Base-by-base conservation (phyloP, 2,329 filamentous ascomycete genomes). In the Aspergillus novofumigatus region DNA sequence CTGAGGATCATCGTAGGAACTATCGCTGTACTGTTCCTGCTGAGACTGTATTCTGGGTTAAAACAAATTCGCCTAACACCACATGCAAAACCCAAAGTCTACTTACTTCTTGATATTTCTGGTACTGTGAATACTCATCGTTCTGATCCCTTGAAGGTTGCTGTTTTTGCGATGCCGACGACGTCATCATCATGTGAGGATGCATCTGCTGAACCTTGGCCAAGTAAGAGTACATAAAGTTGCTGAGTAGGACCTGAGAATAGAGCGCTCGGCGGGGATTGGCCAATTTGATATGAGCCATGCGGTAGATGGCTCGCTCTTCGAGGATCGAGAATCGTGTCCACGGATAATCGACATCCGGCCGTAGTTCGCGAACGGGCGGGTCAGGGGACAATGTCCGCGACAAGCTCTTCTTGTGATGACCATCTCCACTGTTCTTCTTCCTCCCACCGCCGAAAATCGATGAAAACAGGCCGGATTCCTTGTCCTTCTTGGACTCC, bases 201-300 rank as follows among this genome's bases (percentile, higher is more conserved):
- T 99, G 94, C 91, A 97, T 97, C 68, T 95, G 92, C 76, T 99
- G 94, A 49, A 99, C 94, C 74, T 97, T 99, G 60, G 94, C 94
- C 62, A 99, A 83, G 73, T 99, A 99, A 56, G 92, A 94, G 78
- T 99, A 99, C 94, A 99, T 99, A 76, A 99, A 99, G 74, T 99
- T 99, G 76, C 92, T 97, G 64, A 99, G 83, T 58, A 99, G 81
- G 23, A 99, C 94, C 74, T 99, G 94, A 59, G 93, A 97, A 70
- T 96, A 89, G 52, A 99, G 78, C 44, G 93, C 90, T 55, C 94
- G 88, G 48, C 93, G 87, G 41, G 94, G 94, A 70, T 99, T 97
- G n/a, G 94, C 94, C 59, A 99, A 85, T 75, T 99, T 99, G 77
- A 97, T 95, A 72, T 99, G 94, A 20, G 94, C 94, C 91, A 99